Conservation (phyloP, 495 filamentous ascomycete species). For the Halenospora varia region DNA sequence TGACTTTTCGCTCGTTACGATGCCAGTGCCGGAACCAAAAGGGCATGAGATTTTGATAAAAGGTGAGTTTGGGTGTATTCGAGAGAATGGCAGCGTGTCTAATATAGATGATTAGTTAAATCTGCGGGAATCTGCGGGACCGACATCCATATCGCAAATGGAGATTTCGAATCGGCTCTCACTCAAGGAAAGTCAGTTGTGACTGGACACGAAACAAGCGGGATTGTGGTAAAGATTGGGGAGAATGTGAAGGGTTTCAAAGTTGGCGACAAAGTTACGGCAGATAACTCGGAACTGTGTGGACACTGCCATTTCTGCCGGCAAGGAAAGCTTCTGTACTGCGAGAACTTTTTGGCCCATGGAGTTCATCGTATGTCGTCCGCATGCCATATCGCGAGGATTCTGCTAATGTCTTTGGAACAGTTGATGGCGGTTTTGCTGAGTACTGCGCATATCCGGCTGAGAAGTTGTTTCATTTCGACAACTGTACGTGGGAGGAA, state of each 20-base stretch:
- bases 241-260: conserved; percentile 49
- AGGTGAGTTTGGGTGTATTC: not conserved
- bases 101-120: not conserved
- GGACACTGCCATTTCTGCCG: conserved; percentile 10
- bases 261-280: conserved; percentile 48
- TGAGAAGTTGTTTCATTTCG: conserved; percentile 11
- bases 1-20: conserved; percentile 7
- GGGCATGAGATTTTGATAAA: conserved; percentile 10
- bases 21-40: conserved; percentile 11
- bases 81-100: not conserved
- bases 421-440: conserved; percentile 18
- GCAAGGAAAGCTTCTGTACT: conserved; percentile 10
- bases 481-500: conserved; percentile 9
- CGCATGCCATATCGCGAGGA: not conserved
- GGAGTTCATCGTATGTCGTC: conserved; percentile 14
- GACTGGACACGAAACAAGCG: conserved; percentile 46
- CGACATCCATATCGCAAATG: conserved; percentile 7
- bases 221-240: conserved; percentile 51
- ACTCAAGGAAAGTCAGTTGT: conserved; percentile 10
- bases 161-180: conserved; percentile 8
- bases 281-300: conserved; percentile 10
- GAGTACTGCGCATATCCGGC: conserved; percentile 13
- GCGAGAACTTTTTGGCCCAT: conserved; percentile 11
- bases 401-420: not conserved
- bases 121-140: conserved; percentile 7